phyloP scores from a whole-genome alignment of 1,139 yeast genomes.

The Pichia sp. region DNA sequence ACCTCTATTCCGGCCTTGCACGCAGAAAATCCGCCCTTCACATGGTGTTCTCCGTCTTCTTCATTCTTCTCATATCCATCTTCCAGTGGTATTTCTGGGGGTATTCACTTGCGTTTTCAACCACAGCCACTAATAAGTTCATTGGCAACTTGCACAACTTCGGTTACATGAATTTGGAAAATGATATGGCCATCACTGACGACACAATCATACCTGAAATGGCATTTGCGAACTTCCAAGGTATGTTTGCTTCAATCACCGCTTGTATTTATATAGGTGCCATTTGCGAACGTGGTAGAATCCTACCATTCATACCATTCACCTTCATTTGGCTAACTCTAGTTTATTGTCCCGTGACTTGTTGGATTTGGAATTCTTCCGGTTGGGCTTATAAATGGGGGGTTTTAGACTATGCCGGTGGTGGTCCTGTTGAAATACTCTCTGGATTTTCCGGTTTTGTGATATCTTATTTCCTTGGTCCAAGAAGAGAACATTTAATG shows the following conservation, averaged over 20 bases:
- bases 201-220: slow-evolving; percentile 62
- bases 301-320: slow-evolving; percentile 78
- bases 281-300: slow-evolving; percentile 89
- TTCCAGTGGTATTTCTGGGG: slow-evolving; percentile 99
- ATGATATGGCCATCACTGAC: slow-evolving; percentile 26
- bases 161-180: slow-evolving; percentile 56
- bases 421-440: slow-evolving; percentile 92
- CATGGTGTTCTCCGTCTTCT: slow-evolving; percentile 78
- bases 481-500: slow-evolving; percentile 75
- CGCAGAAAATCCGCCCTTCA: slow-evolving; percentile 87
- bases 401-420: slow-evolving; percentile 94
- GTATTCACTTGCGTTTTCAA: slow-evolving; percentile 79
- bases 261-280: slow-evolving; percentile 90
- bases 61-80: slow-evolving; percentile 42
- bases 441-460: slow-evolving; percentile 90
- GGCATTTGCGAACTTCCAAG: slow-evolving; percentile 80
- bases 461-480: slow-evolving; percentile 74
- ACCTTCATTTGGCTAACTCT: slow-evolving; percentile 83
- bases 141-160: slow-evolving; percentile 81
- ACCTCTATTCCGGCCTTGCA: slow-evolving; percentile 87
- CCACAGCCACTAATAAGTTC: slow-evolving; percentile 68
- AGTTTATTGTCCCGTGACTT: slow-evolving; percentile 88
- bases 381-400: slow-evolving; percentile 96
- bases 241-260: slow-evolving; percentile 87
- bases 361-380: slow-evolving; percentile 88